Base-by-base conservation (phyloP, 1,139 yeast genomes). In the Debaryomyces nepalensis region DNA sequence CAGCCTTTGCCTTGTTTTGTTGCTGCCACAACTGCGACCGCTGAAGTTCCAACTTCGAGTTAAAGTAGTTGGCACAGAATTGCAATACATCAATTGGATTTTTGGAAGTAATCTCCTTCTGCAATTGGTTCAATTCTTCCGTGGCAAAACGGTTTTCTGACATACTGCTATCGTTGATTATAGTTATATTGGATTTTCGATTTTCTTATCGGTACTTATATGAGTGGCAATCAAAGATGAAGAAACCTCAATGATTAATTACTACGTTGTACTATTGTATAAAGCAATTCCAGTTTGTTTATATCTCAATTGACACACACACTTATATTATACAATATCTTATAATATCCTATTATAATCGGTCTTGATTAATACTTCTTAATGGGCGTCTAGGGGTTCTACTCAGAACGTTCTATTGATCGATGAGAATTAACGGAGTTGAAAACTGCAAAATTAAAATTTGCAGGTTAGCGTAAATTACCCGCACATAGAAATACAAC, bases 1-100 rank as follows among this genome's bases (percentile, higher is more conserved):
- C 77, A 2, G 75, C 71, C 41, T 65, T 66, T 3, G 83, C 83
- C 51, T 75, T 70, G 21, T 71, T 59, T 53, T 75, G 80, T 48
- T 75, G 79, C 36, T 65, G 67, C 81, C 81, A 80, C 43, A 78
- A 66, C 37, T 73, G 74, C 30, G 70, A 59, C 58, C 90, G 73
- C 58, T 84, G 87, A 30, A 77, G 73, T 51, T 79, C 84, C 47
- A 86, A 67, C 50, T 82, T 79, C 39, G 73, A 61, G 55, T 77
- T 77, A 68, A 86, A 86, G 63, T 82, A 84, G 59, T 82, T 78
- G 47, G 87, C 85, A 56, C 91, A 83, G 64, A 85, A 87, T 59
- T 86, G 91, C 48, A 86, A 63, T 22, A 85, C 70, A 58, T 86
- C 91, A 14, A 70, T 62, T 2, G 95, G 95, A 53, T 82, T 79